These are phyloP conservation scores for Insectozyma bohioensis DNA, from an alignment of 1,139 yeast species.

Conservation along the genomic window DNA sequence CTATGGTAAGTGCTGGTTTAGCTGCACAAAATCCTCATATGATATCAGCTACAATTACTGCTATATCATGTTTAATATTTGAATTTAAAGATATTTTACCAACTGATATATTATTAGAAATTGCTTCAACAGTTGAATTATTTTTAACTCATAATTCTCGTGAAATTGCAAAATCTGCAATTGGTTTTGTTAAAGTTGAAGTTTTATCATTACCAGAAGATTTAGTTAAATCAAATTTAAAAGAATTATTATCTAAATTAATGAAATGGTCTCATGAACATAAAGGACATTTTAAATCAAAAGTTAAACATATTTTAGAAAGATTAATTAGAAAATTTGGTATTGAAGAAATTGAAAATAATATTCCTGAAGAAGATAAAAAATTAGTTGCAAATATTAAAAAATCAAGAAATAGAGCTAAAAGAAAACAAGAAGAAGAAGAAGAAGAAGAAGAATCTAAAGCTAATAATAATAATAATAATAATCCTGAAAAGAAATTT, in stretches of 20 bases:
- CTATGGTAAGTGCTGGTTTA: slow-evolving; percentile 94
- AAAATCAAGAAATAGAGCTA: slow-evolving; percentile 81
- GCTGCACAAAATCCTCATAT: slow-evolving; percentile 93
- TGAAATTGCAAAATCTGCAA: slow-evolving; percentile 91
- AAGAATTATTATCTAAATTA: slow-evolving; percentile 64
- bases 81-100: slow-evolving; percentile 74
- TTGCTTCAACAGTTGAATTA: slow-evolving; percentile 84
- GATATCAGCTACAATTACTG: slow-evolving; percentile 95
- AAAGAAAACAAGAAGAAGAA: slow-evolving; percentile 59
- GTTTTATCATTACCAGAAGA: slow-evolving; percentile 84
- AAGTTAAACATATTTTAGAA: slow-evolving; percentile 90
- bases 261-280: slow-evolving; percentile 96
- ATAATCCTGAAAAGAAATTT: slow-evolving; percentile 44
- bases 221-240: slow-evolving; percentile 64
- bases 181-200: slow-evolving; percentile 93
- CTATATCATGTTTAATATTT: slow-evolving; percentile 80
- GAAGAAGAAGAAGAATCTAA: slow-evolving; percentile 18
- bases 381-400: slow-evolving; percentile 82
- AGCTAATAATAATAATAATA: slow-evolving; percentile 15
- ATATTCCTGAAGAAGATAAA: slow-evolving; percentile 85
- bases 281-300: slow-evolving; percentile 89
- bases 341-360: slow-evolving; percentile 69
- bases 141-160: slow-evolving; percentile 88
- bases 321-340: slow-evolving; percentile 90
- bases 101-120: slow-evolving; percentile 60